A percentile compares a stretch with the other conserved stretches of the same genome.
phyloP scores from a whole-genome alignment of 768 basidiomycete genomes.

The Leccinum rimulosum region DNA sequence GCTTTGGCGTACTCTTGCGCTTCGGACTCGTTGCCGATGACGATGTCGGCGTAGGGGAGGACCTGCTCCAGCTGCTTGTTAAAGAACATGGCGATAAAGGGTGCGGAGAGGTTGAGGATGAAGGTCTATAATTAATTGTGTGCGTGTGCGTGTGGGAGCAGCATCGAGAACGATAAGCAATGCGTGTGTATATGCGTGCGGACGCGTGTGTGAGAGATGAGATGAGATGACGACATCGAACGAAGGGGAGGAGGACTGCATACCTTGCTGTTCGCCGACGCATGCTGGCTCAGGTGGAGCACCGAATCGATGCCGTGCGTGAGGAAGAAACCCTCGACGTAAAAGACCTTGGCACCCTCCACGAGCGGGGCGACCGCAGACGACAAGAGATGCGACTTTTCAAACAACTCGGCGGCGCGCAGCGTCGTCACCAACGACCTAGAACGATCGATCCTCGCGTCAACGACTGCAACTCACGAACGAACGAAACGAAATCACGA shows the following conservation, averaged over 20 bases:
- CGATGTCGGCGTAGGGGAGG: constrained; percentile 79
- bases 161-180: background rate
- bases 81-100: constrained; percentile 97
- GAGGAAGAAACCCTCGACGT: constrained; percentile 97
- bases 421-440: constrained; percentile 94
- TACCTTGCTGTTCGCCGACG: constrained; percentile 75
- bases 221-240: background rate
- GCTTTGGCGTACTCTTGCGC: constrained; percentile 83
- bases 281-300: constrained; percentile 73
- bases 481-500: constrained; percentile 12
- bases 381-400: constrained; percentile 73
- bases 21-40: constrained; percentile 97
- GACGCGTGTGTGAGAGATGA: background rate
- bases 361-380: constrained; percentile 73
- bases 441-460: background rate
- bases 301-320: constrained; percentile 82
- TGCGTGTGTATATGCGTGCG: background rate
- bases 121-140: constrained; percentile 57
- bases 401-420: constrained; percentile 88
- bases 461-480: background rate
- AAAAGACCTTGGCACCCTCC: constrained; percentile 80
- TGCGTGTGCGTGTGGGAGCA: background rate
- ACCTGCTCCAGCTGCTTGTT: constrained; percentile 74
- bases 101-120: constrained; percentile 91
- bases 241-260: background rate